A percentile compares a stretch with the other conserved stretches of the same genome.
Evolutionary conservation across 2,329 filamentous ascomycete species (phyloP).

Genomic region (Penicillium sp.): DNA sequence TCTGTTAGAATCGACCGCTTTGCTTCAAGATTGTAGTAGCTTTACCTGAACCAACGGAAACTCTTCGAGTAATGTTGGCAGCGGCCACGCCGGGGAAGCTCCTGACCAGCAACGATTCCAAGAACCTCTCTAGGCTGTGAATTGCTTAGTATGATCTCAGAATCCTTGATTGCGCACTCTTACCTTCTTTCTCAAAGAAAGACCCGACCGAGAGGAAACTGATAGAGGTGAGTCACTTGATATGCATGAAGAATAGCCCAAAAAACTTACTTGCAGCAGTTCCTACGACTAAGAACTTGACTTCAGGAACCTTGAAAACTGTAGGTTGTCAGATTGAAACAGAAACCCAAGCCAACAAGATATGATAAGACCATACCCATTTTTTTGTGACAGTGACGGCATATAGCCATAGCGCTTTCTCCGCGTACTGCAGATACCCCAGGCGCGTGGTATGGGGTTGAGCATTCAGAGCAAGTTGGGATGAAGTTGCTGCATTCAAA

Average conservation of each 20-base stretch:
- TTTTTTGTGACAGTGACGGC: slow-evolving; percentile 74
- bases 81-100: slow-evolving; percentile 54
- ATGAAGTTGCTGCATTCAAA: slow-evolving; percentile 65
- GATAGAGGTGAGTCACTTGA: slow-evolving; percentile 5
- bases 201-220: slow-evolving; percentile 33
- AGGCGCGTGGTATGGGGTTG: slow-evolving; percentile 60
- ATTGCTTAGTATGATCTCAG: neutral
- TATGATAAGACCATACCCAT: slow-evolving; percentile 56
- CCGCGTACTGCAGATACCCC: slow-evolving; percentile 73
- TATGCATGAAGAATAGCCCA: neutral
- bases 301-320: slow-evolving; percentile 73
- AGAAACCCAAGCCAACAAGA: too few species aligned
- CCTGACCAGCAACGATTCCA: slow-evolving; percentile 56
- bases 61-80: slow-evolving; percentile 58
- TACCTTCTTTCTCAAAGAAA: slow-evolving; percentile 41
- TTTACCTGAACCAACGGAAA: slow-evolving; percentile 57
- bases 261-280: slow-evolving; percentile 49
- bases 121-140: slow-evolving; percentile 51
- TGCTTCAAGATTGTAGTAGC: slow-evolving; percentile 3
- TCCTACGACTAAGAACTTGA: slow-evolving; percentile 74
- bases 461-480: slow-evolving; percentile 76
- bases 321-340: neutral
- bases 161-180: neutral
- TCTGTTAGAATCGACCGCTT: slow-evolving; percentile 6
- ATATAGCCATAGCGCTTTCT: slow-evolving; percentile 72